Conservation (phyloP, 306 rosid species). For the Prunus campanulata region DNA sequence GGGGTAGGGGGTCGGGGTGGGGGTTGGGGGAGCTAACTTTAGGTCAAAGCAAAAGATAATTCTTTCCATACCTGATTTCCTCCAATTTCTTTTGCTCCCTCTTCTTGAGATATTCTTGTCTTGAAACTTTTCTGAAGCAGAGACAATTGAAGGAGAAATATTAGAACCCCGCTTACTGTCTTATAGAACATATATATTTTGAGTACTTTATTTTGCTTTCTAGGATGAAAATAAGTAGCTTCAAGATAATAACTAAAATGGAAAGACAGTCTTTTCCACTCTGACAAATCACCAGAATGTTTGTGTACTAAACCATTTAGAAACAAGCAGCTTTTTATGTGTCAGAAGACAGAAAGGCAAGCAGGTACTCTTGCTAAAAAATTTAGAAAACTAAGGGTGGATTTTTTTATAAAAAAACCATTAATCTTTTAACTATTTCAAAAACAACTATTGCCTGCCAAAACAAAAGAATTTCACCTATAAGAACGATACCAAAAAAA, state of each 20-base stretch:
- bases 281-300: neutral
- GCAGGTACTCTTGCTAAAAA: neutral
- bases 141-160: neutral
- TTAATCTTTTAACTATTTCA: neutral
- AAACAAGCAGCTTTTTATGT: neutral
- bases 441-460: neutral
- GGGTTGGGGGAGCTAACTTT: neutral
- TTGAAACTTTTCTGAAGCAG: conserved; percentile 70
- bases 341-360: neutral
- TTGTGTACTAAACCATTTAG: neutral
- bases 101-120: conserved; percentile 88
- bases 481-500: neutral
- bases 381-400: neutral
- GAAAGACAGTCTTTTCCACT: neutral
- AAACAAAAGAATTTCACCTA: neutral
- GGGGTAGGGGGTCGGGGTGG: neutral
- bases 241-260: neutral
- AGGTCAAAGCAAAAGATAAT: conserved; percentile 10
- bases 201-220: neutral
- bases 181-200: neutral
- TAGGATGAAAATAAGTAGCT: neutral
- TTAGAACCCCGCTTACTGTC: neutral
- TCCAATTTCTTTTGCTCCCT: conserved; percentile 90
- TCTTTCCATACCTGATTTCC: conserved; percentile 63
- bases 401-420: neutral